phyloP scores from a whole-genome alignment of 1,139 yeast genomes.

The Yarrowia galli region DNA sequence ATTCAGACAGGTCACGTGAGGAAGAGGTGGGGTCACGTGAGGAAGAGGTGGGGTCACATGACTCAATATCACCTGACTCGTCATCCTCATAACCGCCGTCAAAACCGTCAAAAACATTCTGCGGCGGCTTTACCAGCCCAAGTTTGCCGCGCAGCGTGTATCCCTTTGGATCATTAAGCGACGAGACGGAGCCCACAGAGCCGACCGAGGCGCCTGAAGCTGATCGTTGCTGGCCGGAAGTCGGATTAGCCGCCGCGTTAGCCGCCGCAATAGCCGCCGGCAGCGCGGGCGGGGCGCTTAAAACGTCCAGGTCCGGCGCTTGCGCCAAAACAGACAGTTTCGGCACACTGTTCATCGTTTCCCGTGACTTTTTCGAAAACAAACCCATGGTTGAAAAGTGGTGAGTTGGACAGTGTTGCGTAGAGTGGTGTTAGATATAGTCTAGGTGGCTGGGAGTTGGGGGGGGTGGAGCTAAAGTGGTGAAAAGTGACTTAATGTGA shows the following conservation, averaged over 20 bases:
- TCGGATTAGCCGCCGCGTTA: too few relatives aligned
- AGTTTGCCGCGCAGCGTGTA: constrained; percentile 8
- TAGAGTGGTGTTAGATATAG: background rate
- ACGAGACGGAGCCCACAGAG: background rate
- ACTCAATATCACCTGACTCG: too few relatives aligned
- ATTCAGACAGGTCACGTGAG: background rate
- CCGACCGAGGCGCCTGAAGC: constrained; percentile 7
- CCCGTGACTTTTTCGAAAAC: constrained; percentile 17
- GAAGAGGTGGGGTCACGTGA: background rate
- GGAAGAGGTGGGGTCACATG: too few relatives aligned
- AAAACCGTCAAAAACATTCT: constrained; percentile 18
- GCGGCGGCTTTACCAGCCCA: constrained; percentile 7
- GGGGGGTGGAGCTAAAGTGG: background rate
- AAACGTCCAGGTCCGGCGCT: background rate
- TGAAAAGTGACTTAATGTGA: too few relatives aligned
- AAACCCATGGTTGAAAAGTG: constrained; percentile 14
- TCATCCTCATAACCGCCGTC: constrained; percentile 3
- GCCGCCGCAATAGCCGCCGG: too few relatives aligned
- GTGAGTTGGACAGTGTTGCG: background rate
- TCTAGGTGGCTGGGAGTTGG: background rate
- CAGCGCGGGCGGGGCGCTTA: constrained; percentile 10
- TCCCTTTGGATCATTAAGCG: constrained; percentile 17
- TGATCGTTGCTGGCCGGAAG: constrained; percentile 2
- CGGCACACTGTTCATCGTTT: background rate
- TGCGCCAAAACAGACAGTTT: constrained; percentile 9